A percentile compares a stretch with the other conserved stretches of the same genome.
Conservation (phyloP, 768 basidiomycete genomes). For the Daedalea quercina region DNA sequence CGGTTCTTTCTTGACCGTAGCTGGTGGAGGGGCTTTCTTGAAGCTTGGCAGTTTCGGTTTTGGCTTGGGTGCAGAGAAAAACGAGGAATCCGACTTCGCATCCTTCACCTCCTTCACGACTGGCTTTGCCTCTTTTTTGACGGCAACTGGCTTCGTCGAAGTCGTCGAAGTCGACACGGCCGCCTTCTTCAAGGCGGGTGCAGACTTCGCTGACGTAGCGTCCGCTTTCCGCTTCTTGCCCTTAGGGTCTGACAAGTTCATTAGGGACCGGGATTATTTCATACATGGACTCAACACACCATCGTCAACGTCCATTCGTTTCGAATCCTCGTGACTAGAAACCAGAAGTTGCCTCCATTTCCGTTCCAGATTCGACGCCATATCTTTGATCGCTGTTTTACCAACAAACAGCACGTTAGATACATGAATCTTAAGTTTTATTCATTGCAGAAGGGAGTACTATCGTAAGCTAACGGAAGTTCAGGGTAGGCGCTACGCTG, state of each 20-base stretch:
- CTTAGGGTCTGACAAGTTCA: slow-evolving; percentile 38
- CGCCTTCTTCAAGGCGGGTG: slow-evolving; percentile 60
- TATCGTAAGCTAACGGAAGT: too few species aligned
- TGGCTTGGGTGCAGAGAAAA: slow-evolving; percentile 82
- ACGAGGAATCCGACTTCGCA: slow-evolving; percentile 80
- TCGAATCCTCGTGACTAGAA: slow-evolving; percentile 35
- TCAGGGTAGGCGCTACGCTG: too few species aligned
- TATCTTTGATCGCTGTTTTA: slow-evolving; percentile 78
- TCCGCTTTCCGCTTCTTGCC: slow-evolving; percentile 69
- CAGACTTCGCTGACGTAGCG: slow-evolving; percentile 39
- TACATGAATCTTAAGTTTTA: neutral
- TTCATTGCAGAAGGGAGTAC: too few species aligned
- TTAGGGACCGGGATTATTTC: slow-evolving; percentile 19
- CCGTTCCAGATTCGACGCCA: slow-evolving; percentile 82
- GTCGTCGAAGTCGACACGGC: slow-evolving; percentile 43
- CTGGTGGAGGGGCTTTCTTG: slow-evolving; percentile 57
- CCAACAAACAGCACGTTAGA: neutral
- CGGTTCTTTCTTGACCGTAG: slow-evolving; percentile 40
- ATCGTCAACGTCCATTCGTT: slow-evolving; percentile 39
- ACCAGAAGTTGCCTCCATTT: slow-evolving; percentile 68
- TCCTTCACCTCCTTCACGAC: slow-evolving; percentile 65
- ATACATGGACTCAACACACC: slow-evolving; percentile 63
- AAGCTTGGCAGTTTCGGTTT: slow-evolving; percentile 82
- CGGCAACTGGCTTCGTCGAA: slow-evolving; percentile 22
- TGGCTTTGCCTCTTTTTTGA: slow-evolving; percentile 53